Conservation (phyloP, 2,329 filamentous ascomycete species). For the Alternaria arborescens region DNA sequence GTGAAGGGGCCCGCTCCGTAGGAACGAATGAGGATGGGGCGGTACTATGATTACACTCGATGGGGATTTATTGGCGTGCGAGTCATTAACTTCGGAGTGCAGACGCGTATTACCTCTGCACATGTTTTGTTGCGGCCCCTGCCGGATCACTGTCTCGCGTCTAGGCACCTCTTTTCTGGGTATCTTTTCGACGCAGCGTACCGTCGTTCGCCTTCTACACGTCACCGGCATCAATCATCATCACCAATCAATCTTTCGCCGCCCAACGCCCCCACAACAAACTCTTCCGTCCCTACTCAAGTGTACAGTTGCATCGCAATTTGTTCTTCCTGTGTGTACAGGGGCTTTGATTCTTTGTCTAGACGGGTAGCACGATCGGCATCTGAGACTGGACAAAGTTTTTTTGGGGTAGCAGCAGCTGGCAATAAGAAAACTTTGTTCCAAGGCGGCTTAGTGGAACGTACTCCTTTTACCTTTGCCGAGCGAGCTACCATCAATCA, state of each 20-base stretch:
- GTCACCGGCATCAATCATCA: constrained; percentile 26
- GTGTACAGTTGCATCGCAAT: constrained; percentile 4
- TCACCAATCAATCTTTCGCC: constrained; percentile 5
- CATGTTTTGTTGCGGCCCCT: constrained; percentile 27
- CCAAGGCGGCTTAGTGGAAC: constrained; percentile 38
- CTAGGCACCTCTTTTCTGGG: constrained; percentile 19
- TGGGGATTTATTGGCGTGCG: constrained; percentile 35
- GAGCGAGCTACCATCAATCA: constrained; percentile 25
- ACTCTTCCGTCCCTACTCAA: background rate
- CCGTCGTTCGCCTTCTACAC: constrained; percentile 26
- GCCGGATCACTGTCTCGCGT: constrained; percentile 27
- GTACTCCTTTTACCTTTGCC: constrained; percentile 41
- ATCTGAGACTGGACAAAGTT: constrained; percentile 38
- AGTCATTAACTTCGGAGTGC: constrained; percentile 33
- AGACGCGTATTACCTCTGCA: constrained; percentile 35
- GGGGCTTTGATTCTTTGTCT: constrained; percentile 18
- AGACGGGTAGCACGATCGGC: constrained; percentile 30
- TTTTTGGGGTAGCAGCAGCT: constrained; percentile 23
- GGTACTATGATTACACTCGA: constrained; percentile 38
- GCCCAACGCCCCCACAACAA: background rate
- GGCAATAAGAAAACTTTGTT: constrained; percentile 39
- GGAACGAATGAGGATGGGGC: constrained; percentile 35
- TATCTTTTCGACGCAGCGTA: constrained; percentile 28
- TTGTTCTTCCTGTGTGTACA: constrained; percentile 7
- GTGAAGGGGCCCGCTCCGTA: constrained; percentile 26